Conservation (phyloP, 176 grass and related monocot species). For the Triticum turgidum region DNA sequence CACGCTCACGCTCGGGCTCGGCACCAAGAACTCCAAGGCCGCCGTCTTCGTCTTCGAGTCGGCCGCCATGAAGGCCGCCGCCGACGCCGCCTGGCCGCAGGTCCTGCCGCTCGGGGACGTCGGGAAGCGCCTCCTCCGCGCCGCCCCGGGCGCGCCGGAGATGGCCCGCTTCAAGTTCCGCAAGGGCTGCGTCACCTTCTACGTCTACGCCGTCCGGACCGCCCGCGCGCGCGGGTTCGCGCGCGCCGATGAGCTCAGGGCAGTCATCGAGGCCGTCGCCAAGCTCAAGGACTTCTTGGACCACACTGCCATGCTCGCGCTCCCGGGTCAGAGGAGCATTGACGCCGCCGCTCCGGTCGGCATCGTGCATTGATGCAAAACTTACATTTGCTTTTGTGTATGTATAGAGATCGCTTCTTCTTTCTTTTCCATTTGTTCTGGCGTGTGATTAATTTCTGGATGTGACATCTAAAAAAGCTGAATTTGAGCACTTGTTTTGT, state of each 20-base stretch:
- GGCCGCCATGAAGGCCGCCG: slow-evolving; percentile 62
- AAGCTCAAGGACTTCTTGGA: slow-evolving; percentile 90
- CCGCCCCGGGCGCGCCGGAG: slow-evolving; percentile 46
- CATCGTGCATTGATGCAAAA: slow-evolving; percentile 29
- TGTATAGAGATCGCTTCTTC: slow-evolving; percentile 17
- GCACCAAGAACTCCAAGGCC: slow-evolving; percentile 89
- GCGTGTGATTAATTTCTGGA: slow-evolving; percentile 43
- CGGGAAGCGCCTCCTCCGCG: slow-evolving; percentile 66
- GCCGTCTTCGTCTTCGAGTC: slow-evolving; percentile 92
- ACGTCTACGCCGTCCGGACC: slow-evolving; percentile 79
- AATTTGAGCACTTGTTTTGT: neutral
- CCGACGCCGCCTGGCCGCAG: slow-evolving; percentile 66
- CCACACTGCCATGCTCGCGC: slow-evolving; percentile 92
- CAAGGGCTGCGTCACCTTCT: slow-evolving; percentile 94
- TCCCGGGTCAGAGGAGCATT: slow-evolving; percentile 81
- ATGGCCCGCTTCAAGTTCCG: slow-evolving; percentile 97
- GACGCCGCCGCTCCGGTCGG: slow-evolving; percentile 26
- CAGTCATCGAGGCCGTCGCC: slow-evolving; percentile 66
- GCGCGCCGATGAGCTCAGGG: slow-evolving; percentile 71
- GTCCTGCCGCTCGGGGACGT: slow-evolving; percentile 86
- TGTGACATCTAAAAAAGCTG: neutral
- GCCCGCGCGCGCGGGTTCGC: slow-evolving; percentile 68
- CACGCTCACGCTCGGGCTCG: slow-evolving; percentile 87
- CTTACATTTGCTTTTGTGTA: neutral
- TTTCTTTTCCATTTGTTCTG: neutral